Conservation (phyloP, 306 rosid genomes). For the Mimosa pudica region DNA sequence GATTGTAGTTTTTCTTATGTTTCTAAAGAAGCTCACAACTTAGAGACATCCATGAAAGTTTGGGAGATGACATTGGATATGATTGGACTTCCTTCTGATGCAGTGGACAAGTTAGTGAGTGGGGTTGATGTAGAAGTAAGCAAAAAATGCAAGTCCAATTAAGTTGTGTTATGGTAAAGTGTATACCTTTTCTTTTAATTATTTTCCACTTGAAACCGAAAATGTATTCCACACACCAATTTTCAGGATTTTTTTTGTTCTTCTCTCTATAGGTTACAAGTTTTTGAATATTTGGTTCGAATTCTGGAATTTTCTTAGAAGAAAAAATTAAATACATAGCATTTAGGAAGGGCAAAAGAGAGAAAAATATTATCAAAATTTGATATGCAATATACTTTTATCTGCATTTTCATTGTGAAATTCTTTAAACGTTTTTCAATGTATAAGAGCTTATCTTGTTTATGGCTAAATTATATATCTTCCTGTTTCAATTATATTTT, state of each 20-base stretch:
- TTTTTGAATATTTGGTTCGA: too few species aligned
- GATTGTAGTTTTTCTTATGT: neutral
- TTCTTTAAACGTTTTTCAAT: too few species aligned
- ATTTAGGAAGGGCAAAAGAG: neutral
- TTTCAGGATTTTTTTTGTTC: too few species aligned
- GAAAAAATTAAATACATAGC: neutral
- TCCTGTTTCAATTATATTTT: neutral
- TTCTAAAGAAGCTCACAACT: neutral
- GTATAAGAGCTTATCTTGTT: neutral
- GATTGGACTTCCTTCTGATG: conserved; percentile 1
- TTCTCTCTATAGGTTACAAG: neutral
- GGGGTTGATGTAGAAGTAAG: neutral
- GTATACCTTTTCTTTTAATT: too few species aligned
- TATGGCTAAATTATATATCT: neutral
- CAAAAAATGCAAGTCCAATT: neutral
- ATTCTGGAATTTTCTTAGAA: neutral
- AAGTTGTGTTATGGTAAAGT: neutral
- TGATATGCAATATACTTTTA: neutral
- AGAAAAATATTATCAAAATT: too few species aligned
- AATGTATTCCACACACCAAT: neutral
- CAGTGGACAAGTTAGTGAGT: neutral
- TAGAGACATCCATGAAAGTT: neutral
- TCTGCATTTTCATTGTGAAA: neutral
- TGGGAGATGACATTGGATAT: neutral
- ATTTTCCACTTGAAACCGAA: neutral